These are phyloP conservation scores for Colletotrichum falcatum DNA, from an alignment of 2,329 filamentous ascomycete species.

Conservation along the genomic window DNA sequence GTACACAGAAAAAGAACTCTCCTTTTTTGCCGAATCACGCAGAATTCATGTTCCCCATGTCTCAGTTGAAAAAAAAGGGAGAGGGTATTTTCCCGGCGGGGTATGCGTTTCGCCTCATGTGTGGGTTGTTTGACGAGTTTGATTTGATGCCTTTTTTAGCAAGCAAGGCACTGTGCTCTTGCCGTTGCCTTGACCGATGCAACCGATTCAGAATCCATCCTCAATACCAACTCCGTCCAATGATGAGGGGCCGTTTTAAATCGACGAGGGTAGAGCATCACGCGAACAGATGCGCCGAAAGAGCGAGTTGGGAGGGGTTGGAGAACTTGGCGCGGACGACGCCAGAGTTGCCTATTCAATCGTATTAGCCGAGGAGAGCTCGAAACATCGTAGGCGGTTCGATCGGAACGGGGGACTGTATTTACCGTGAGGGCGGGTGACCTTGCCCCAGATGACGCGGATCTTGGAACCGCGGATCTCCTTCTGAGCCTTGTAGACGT, in stretches of 20 bases:
- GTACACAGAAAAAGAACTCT: slow-evolving; percentile 18
- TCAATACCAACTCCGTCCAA: slow-evolving; percentile 72
- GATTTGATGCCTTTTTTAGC: slow-evolving; percentile 62
- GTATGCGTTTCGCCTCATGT: slow-evolving; percentile 41
- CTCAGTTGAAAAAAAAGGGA: slow-evolving; percentile 41
- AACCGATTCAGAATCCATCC: slow-evolving; percentile 72
- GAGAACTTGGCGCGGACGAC: slow-evolving; percentile 98
- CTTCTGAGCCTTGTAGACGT: slow-evolving; percentile 95
- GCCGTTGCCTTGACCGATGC: slow-evolving; percentile 70
- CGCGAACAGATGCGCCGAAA: slow-evolving; percentile 94
- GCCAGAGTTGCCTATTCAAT: slow-evolving; percentile 85
- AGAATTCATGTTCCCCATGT: slow-evolving; percentile 41
- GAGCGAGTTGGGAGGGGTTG: slow-evolving; percentile 95
- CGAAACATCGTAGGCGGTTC: slow-evolving; percentile 20
- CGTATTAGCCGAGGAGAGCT: slow-evolving; percentile 16
- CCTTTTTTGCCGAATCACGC: slow-evolving; percentile 32
- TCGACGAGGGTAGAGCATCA: slow-evolving; percentile 98
- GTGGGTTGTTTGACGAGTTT: slow-evolving; percentile 59
- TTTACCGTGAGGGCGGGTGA: slow-evolving; percentile 93
- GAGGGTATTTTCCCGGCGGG: slow-evolving; percentile 41
- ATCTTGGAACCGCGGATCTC: slow-evolving; percentile 98
- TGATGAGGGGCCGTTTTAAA: slow-evolving; percentile 72
- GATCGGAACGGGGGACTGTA: slow-evolving; percentile 41
- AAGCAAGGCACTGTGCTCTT: slow-evolving; percentile 63
- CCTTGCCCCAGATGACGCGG: slow-evolving; percentile 99